Evolutionary conservation across 495 filamentous ascomycete species (phyloP).

Genomic region (Glonium stellatum): DNA sequence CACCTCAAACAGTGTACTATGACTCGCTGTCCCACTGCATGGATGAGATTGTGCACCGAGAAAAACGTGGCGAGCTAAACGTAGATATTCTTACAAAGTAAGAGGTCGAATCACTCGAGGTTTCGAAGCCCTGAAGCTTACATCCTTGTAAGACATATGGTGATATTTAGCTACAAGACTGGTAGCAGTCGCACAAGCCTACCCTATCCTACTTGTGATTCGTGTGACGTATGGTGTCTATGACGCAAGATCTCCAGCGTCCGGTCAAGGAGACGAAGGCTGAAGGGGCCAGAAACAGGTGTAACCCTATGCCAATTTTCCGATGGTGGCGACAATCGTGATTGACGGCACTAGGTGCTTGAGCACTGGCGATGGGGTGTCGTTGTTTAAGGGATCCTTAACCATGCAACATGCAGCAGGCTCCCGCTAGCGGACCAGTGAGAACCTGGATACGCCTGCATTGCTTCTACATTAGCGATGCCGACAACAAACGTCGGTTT

Average conservation of each 20-base stretch:
- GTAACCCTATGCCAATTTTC: not conserved
- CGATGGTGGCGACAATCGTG: not conserved
- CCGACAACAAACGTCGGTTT: not conserved
- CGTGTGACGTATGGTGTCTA: not conserved
- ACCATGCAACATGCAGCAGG: not conserved
- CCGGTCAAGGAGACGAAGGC: not conserved
- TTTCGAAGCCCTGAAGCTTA: not conserved
- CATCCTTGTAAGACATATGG: slow-evolving; percentile 1
- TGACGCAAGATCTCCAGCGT: not conserved
- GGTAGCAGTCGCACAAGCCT: not conserved
- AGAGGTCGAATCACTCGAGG: not conserved
- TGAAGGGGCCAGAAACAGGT: not conserved
- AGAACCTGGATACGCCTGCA: not conserved
- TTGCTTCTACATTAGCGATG: not conserved
- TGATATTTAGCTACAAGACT: not conserved
- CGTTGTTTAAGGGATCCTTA: not conserved
- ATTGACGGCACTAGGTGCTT: not conserved
- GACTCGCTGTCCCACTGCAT: not conserved
- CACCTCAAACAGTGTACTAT: not conserved
- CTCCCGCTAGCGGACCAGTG: not conserved
- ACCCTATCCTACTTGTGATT: not conserved
- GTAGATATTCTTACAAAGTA: not conserved
- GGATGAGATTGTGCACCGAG: not conserved
- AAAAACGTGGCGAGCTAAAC: not conserved
- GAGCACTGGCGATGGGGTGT: not conserved